phyloP scores from a whole-genome alignment of 371 early-diverging fungal genomes.

The Conidiobolus incongruus region DNA sequence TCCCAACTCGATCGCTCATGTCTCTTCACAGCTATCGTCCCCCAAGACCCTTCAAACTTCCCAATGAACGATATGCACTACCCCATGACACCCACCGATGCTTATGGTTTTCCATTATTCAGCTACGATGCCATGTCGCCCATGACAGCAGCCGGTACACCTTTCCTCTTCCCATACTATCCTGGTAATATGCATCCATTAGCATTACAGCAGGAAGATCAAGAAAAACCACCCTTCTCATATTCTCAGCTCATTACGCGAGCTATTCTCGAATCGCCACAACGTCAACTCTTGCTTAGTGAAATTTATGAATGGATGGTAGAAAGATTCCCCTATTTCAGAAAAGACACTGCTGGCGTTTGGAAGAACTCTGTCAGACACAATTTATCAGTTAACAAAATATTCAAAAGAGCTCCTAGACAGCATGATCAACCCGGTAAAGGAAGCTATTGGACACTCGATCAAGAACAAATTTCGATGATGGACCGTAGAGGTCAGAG shows the following conservation, averaged over 20 bases:
- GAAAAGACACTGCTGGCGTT: constrained; percentile 32
- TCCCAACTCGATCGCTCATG: too few species aligned
- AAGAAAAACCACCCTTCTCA: constrained; percentile 63
- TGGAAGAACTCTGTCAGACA: constrained; percentile 98
- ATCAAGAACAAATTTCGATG: constrained; percentile 8
- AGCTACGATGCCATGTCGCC: too few species aligned
- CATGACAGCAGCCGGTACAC: too few species aligned
- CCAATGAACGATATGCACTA: too few species aligned
- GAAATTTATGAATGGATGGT: constrained; percentile 88
- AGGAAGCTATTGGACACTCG: constrained; percentile 85
- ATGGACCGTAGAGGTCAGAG: too few species aligned
- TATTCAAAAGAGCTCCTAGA: constrained; percentile 77
- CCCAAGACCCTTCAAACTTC: too few species aligned
- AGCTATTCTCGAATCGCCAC: constrained; percentile 57
- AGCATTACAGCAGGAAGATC: not conserved
- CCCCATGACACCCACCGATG: too few species aligned
- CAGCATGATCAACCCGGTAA: constrained; percentile 85
- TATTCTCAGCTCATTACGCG: constrained; percentile 83
- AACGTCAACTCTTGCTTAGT: constrained; percentile 56
- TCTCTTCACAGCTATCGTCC: too few species aligned
- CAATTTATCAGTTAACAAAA: constrained; percentile 90
- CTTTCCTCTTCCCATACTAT: too few species aligned
- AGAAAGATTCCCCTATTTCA: constrained; percentile 49
- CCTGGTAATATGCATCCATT: too few species aligned
- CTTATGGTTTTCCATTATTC: too few species aligned